phyloP scores from a whole-genome alignment of 768 basidiomycete species.

The Chlorophyllum brunneum region DNA sequence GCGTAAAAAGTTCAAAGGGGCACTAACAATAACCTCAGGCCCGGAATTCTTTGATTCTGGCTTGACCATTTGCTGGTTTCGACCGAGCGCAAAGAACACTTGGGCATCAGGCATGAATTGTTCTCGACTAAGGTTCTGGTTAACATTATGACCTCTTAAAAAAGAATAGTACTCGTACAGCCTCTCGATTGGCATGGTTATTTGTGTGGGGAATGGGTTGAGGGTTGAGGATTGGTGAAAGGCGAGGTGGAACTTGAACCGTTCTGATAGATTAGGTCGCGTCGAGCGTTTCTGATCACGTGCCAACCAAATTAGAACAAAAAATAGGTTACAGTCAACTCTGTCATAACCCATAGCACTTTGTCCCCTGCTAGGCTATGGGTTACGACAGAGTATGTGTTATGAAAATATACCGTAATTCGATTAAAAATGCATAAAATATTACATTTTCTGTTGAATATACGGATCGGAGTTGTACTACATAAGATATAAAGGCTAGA shows the following conservation, averaged over 20 bases:
- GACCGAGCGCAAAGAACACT: conserved; percentile 6
- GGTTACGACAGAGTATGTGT: no score
- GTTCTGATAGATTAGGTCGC: conserved; percentile 12
- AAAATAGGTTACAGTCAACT: no score
- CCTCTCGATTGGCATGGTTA: conserved; percentile 11
- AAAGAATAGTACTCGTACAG: neutral
- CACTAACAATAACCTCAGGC: conserved; percentile 4
- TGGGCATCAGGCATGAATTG: conserved; percentile 5
- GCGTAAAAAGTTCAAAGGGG: neutral
- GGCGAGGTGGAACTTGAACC: neutral
- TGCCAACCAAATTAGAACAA: neutral
- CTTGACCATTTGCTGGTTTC: conserved; percentile 6
- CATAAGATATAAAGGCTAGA: no score
- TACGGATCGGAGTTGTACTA: no score
- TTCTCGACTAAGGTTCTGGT: neutral
- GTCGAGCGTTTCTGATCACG: conserved; percentile 1
- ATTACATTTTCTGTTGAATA: no score
- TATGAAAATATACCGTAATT: no score
- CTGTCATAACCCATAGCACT: neutral
- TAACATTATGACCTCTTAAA: neutral
- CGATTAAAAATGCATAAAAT: no score
- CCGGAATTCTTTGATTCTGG: neutral
- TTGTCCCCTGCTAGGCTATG: no score
- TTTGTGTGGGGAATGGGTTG: neutral
- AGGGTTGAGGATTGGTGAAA: neutral